phyloP scores from a whole-genome alignment of 495 filamentous ascomycete species.

The Annulohypoxylon bovei region DNA sequence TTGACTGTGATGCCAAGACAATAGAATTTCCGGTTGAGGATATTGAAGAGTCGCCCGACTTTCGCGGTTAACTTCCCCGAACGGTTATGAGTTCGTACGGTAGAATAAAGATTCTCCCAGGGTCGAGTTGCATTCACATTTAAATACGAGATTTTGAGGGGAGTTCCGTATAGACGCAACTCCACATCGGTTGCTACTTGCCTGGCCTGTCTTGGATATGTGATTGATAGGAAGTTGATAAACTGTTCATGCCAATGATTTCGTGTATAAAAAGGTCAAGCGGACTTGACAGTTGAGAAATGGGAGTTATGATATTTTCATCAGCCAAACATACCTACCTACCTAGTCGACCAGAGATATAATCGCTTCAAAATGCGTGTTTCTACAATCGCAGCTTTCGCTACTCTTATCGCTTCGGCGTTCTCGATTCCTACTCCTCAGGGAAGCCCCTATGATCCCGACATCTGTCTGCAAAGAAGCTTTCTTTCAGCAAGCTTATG shows the following conservation, averaged over 20 bases:
- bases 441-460: slow-evolving; percentile 18
- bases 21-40: neutral
- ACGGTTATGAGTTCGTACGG: neutral
- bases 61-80: slow-evolving; percentile 12
- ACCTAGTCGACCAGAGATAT: neutral
- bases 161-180: slow-evolving; percentile 15
- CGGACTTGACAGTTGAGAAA: neutral
- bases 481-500: slow-evolving; percentile 21
- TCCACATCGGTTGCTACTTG: slow-evolving; percentile 32
- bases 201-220: slow-evolving; percentile 20
- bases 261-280: slow-evolving; percentile 25
- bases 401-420: slow-evolving; percentile 17
- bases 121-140: slow-evolving; percentile 22
- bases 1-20: neutral
- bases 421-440: slow-evolving; percentile 18
- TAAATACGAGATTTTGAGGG: slow-evolving; percentile 35
- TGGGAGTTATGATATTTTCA: neutral
- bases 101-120: neutral
- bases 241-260: neutral
- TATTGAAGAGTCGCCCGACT: neutral
- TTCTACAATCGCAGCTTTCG: slow-evolving; percentile 18
- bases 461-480: slow-evolving; percentile 33
- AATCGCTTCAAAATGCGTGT: slow-evolving; percentile 27
- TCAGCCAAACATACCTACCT: neutral
- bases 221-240: slow-evolving; percentile 14